A percentile compares a stretch with the other conserved stretches of the same genome.
Evolutionary conservation across 805 yeast genomes (phyloP).

Genomic region (Debaryomyces prosopidis): DNA sequence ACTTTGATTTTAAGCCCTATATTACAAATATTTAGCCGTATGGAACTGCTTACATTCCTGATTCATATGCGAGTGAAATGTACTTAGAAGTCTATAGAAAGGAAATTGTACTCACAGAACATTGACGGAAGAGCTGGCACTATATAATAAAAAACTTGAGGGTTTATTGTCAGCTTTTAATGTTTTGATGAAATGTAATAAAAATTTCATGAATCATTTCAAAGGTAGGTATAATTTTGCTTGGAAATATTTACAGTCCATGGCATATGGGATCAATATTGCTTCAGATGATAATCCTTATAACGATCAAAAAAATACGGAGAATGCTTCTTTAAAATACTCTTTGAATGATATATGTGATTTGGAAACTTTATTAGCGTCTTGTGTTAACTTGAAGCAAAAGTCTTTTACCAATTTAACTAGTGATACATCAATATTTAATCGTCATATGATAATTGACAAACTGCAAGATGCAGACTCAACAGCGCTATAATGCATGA

Average conservation of each 20-base stretch:
- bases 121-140: background rate
- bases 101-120: background rate
- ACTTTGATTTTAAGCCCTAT: constrained; percentile 2
- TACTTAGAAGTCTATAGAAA: background rate
- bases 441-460: background rate
- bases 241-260: constrained; percentile 1
- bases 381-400: too few relatives aligned
- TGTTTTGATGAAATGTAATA: background rate
- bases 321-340: background rate
- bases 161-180: background rate
- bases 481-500: background rate
- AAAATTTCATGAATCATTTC: background rate
- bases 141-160: background rate
- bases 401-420: too few relatives aligned
- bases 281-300: background rate
- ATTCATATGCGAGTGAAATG: constrained; percentile 1
- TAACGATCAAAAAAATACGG: background rate
- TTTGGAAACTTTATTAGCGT: background rate
- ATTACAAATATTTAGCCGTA: background rate
- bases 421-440: background rate
- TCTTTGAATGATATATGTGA: background rate
- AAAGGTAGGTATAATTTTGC: background rate
- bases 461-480: too few relatives aligned
- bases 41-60: background rate
- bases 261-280: background rate